phyloP scores from a whole-genome alignment of 441 rosid species.

The Codiaeum variegatum region DNA sequence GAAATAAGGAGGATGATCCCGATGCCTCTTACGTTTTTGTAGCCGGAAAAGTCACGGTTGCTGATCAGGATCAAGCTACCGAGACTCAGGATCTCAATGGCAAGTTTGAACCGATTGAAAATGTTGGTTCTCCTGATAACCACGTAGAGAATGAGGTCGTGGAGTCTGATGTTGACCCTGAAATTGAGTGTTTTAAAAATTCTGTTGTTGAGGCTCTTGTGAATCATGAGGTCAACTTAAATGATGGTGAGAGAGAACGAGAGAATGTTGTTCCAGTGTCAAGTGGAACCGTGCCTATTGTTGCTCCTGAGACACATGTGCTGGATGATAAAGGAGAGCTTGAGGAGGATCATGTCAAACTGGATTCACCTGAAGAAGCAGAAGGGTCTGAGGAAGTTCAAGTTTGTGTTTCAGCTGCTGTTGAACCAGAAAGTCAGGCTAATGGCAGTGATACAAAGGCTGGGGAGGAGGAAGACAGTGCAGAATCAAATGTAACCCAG shows the following conservation, averaged over 20 bases:
- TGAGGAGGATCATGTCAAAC: neutral
- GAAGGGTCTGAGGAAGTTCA: neutral
- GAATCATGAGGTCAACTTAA: conserved; percentile 18
- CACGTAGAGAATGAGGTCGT: neutral
- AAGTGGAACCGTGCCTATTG: neutral
- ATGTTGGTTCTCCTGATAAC: neutral
- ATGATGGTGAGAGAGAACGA: conserved; percentile 16
- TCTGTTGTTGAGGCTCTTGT: neutral
- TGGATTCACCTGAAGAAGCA: neutral
- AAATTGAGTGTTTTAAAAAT: neutral
- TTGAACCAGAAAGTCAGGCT: neutral
- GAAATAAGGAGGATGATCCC: conserved; percentile 14
- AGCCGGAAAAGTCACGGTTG: neutral
- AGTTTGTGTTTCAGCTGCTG: neutral
- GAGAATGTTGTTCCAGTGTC: conserved; percentile 28
- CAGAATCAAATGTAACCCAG: neutral
- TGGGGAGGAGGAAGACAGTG: conserved; percentile 3
- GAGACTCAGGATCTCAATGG: conserved; percentile 6
- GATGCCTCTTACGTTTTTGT: conserved; percentile 18
- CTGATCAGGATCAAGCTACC: conserved; percentile 3
- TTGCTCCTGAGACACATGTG: conserved; percentile 29
- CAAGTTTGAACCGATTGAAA: neutral
- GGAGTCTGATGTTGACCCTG: neutral
- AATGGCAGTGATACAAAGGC: neutral
- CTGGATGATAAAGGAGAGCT: neutral